A percentile compares a stretch with the other conserved stretches of the same genome.
These are phyloP conservation scores for Tylopilus sp. DNA, from an alignment of 1,284 basidiomycete species.

Conservation along the genomic window DNA sequence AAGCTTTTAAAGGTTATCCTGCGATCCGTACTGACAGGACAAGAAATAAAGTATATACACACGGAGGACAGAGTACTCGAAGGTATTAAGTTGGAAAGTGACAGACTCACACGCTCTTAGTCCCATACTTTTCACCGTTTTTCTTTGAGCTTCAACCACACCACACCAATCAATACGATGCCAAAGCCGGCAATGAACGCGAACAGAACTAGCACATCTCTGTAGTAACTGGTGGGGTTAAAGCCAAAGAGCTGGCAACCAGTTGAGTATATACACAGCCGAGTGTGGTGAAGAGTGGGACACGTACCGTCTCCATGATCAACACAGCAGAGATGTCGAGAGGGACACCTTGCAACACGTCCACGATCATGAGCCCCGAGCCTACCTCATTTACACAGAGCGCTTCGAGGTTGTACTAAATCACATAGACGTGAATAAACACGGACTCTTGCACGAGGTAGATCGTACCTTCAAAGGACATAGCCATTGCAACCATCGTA, in stretches of 20 bases:
- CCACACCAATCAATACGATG: conserved; percentile 68
- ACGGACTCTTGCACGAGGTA: not conserved
- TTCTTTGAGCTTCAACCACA: conserved; percentile 79
- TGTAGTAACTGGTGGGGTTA: conserved; percentile 74
- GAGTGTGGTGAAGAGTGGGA: not conserved
- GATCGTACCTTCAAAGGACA: conserved; percentile 58
- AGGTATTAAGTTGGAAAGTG: no score
- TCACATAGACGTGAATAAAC: conserved; percentile 50
- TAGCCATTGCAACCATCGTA: conserved; percentile 87
- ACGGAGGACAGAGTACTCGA: no score
- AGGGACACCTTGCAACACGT: conserved; percentile 80
- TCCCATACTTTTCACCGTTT: conserved; percentile 60
- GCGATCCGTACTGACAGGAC: no score
- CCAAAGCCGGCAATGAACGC: conserved; percentile 83
- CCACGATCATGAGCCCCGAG: conserved; percentile 81
- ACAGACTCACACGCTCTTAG: no score
- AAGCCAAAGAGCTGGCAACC: conserved; percentile 78
- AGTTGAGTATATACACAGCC: conserved; percentile 1
- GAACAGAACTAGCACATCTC: conserved; percentile 84
- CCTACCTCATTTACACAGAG: conserved; percentile 88
- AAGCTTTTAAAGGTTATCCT: no score
- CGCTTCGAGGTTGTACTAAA: conserved; percentile 80
- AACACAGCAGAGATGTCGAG: conserved; percentile 77
- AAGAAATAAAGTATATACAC: no score
- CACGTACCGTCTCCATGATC: conserved; percentile 80